Conservation (phyloP, 345 rosid genomes). For the Eutrema yunnanense region DNA sequence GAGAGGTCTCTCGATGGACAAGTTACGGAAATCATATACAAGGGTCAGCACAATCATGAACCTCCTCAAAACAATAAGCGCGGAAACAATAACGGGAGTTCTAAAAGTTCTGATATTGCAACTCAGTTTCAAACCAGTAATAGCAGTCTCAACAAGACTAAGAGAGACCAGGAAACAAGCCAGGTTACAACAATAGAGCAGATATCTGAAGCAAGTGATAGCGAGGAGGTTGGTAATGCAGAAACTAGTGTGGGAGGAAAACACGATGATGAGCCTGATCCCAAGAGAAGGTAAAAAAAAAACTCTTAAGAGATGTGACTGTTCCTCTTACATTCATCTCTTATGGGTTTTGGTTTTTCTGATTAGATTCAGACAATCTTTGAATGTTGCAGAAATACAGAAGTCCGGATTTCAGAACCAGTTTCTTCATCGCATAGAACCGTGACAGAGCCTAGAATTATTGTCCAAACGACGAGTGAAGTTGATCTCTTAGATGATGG, state of each 20-base stretch:
- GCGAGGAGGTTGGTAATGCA: slow-evolving; percentile 59
- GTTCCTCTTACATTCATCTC: not conserved
- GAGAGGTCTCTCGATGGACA: slow-evolving; percentile 75
- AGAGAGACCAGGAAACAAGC: slow-evolving; percentile 55
- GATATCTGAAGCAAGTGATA: slow-evolving; percentile 49
- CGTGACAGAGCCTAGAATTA: slow-evolving; percentile 71
- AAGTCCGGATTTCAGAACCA: slow-evolving; percentile 44
- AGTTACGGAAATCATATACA: slow-evolving; percentile 78
- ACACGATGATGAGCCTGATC: slow-evolving; percentile 58
- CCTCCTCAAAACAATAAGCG: slow-evolving; percentile 64
- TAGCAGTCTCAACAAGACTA: slow-evolving; percentile 14
- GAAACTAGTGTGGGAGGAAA: slow-evolving; percentile 39
- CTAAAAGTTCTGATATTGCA: slow-evolving; percentile 8
- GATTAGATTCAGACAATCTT: not conserved
- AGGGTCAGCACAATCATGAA: slow-evolving; percentile 72
- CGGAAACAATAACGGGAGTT: slow-evolving; percentile 37
- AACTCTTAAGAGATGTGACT: not conserved
- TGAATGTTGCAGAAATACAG: slow-evolving; percentile 43
- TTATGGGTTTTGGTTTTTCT: not conserved
- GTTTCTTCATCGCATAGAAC: slow-evolving; percentile 50
- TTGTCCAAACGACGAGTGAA: slow-evolving; percentile 87
- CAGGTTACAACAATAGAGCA: slow-evolving; percentile 48
- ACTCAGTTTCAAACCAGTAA: slow-evolving; percentile 10
- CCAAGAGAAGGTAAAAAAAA: slow-evolving; percentile 57
- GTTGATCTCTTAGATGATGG: slow-evolving; percentile 96